Conservation (phyloP, 2,329 filamentous ascomycete genomes). For the Scolecobasidium constrictum region DNA sequence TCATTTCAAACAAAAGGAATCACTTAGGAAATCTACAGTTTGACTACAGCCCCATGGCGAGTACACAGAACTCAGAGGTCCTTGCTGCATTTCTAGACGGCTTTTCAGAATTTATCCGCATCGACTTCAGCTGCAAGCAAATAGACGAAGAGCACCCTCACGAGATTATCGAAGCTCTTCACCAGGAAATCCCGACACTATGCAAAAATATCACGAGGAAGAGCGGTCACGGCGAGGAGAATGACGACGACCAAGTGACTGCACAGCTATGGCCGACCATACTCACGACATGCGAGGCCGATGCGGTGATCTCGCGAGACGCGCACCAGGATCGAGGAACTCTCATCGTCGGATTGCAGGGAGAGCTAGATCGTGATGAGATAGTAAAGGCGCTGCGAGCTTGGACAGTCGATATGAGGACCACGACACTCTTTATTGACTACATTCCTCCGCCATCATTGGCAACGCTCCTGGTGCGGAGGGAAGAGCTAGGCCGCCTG, state of each 20-base stretch:
- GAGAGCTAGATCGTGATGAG: background rate
- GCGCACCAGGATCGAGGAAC: conserved; percentile 7
- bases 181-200: background rate
- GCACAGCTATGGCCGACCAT: conserved; percentile 3
- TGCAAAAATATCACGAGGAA: background rate
- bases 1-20: too few relatives aligned
- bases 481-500: conserved; percentile 1
- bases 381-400: background rate
- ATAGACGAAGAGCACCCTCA: conserved; percentile 3
- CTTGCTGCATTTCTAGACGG: conserved; percentile 1
- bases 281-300: conserved; percentile 1
- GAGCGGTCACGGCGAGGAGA: background rate
- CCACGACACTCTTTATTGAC: conserved; percentile 1
- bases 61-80: background rate
- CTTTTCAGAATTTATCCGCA: conserved; percentile 2
- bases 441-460: conserved; percentile 2
- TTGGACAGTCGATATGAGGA: background rate
- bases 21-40: too few relatives aligned
- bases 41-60: background rate
- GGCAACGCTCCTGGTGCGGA: background rate
- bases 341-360: conserved; percentile 3
- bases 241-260: too few relatives aligned
- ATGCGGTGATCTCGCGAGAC: conserved; percentile 1
- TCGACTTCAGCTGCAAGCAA: conserved; percentile 8
- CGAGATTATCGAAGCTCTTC: background rate